Percentiles rank a stretch among this genome's conserved stretches.
Evolutionary conservation across 345 rosid genomes (phyloP).

Genomic region (Mercurialis annua): DNA sequence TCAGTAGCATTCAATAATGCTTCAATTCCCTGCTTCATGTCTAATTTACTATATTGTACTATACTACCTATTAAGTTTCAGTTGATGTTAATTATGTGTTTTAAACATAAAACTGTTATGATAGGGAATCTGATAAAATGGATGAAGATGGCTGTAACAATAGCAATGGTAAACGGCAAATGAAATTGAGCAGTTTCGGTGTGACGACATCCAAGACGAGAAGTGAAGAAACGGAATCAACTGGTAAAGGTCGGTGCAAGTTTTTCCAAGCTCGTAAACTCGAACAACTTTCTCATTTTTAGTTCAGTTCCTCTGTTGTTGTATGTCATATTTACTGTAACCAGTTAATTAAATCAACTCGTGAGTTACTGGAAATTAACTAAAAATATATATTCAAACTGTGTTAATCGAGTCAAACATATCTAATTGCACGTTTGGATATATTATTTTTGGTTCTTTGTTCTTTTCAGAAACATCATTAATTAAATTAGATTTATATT

Average conservation of each 20-base stretch:
- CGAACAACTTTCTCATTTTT: slow-evolving; percentile 66
- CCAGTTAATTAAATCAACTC: too few species aligned
- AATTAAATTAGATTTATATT: too few species aligned
- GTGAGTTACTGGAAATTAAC: too few species aligned
- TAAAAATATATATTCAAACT: too few species aligned
- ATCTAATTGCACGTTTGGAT: too few species aligned
- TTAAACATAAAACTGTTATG: neutral
- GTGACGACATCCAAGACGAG: slow-evolving; percentile 59
- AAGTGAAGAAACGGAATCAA: slow-evolving; percentile 69
- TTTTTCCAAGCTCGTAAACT: slow-evolving; percentile 77
- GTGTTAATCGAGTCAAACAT: too few species aligned
- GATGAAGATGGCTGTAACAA: slow-evolving; percentile 52
- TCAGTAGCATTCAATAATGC: too few species aligned
- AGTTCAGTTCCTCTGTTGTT: slow-evolving; percentile 17
- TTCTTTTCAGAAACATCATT: too few species aligned
- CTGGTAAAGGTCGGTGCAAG: slow-evolving; percentile 85
- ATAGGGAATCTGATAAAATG: slow-evolving; percentile 65
- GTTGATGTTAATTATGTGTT: neutral
- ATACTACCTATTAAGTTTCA: neutral
- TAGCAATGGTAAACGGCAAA: slow-evolving; percentile 53
- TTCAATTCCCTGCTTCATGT: neutral
- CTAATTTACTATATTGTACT: neutral
- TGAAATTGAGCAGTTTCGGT: slow-evolving; percentile 68
- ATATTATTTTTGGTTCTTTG: too few species aligned
- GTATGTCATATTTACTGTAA: neutral